Base-by-base conservation (phyloP, 2,329 filamentous ascomycete genomes). In the Apiospora arundinis region DNA sequence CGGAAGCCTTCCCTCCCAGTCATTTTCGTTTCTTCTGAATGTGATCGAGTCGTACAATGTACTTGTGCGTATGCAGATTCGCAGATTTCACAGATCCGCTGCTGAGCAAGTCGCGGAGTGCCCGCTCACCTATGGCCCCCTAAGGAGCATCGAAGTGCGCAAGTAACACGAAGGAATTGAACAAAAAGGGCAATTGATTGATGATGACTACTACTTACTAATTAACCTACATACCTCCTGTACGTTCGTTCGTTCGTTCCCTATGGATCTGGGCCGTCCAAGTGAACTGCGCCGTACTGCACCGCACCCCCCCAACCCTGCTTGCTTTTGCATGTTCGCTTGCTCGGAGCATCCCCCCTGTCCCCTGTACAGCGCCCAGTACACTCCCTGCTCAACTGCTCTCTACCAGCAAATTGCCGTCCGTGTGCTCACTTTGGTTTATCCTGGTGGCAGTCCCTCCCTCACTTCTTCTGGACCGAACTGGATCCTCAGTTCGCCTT, bases 1-100 rank as follows among this genome's bases (percentile, higher is more conserved):
- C 56, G 56, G 56, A 63, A 63, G 56, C 32, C 18, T 63, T 40
- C 28, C 56, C 56, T 63, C 56, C 56, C 56, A 63, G 18, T 63
- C 32, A 63, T 63, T 63, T 63, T 63, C 32, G 32, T 40, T 63
- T 63, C 52, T 63, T 63, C 56, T 63, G 28, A 63, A 63, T 23
- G 56, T 63, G 56, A 40, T 63, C 9, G 56, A 63, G 32, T 63
- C 56, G 56, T 63, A 63, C 56, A 63, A 63, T 63, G 56, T 63
- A 63, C 56, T 40, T 63, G 56, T 63, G 56, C 21, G 9, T 23
- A 40, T 40, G 56, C 32, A 40, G 21, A 40, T 40, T 40, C 18
- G 52, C 28, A 37, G 7, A 37, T 37, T 60, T 37, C 28, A 6
- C 16, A 21, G 52, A 37, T 42, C 40, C 9, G 40, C 12, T 45